phyloP scores from a whole-genome alignment of 495 filamentous ascomycete genomes.

The Lasiosphaeris hirsuta region DNA sequence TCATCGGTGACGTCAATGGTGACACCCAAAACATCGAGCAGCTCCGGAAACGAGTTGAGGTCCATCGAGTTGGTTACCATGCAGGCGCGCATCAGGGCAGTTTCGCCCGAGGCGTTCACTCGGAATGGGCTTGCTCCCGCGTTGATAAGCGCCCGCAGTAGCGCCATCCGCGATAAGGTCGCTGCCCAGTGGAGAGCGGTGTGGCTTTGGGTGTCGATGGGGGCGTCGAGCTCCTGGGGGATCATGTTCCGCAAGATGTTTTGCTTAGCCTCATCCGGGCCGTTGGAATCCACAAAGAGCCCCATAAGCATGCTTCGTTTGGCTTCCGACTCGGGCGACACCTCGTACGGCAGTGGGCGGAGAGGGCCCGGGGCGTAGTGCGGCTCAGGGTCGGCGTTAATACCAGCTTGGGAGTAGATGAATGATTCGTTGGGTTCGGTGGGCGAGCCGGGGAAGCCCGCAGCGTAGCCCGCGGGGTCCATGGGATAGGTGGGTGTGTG shows the following conservation, averaged over 20 bases:
- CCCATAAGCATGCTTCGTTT: constrained; percentile 79
- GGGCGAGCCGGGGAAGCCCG: constrained; percentile 56
- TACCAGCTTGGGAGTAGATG: constrained; percentile 60
- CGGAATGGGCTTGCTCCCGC: constrained; percentile 83
- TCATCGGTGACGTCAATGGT: constrained; percentile 88
- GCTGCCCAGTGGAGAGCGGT: constrained; percentile 97
- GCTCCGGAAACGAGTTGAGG: constrained; percentile 71
- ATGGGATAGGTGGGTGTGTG: constrained; percentile 38
- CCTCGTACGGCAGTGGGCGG: constrained; percentile 66
- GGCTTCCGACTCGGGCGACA: constrained; percentile 61
- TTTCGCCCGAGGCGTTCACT: constrained; percentile 84
- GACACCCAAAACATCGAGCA: constrained; percentile 82
- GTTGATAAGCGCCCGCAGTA: constrained; percentile 74
- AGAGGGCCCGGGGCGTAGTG: constrained; percentile 57
- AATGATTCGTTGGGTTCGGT: constrained; percentile 89
- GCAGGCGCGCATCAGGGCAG: constrained; percentile 83
- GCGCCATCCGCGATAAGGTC: constrained; percentile 77
- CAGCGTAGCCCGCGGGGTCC: constrained; percentile 42
- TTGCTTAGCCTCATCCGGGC: constrained; percentile 50
- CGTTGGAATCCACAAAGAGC: constrained; percentile 75
- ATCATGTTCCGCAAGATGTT: constrained; percentile 55
- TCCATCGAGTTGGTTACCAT: constrained; percentile 89
- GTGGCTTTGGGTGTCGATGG: constrained; percentile 80
- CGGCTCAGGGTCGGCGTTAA: constrained; percentile 46
- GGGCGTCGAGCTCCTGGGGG: constrained; percentile 82